Evolutionary conservation across 2,329 filamentous ascomycete species (phyloP), one percentile per base, ranked within the genome.

Genomic region (Ceratocystis alfenasii): DNA sequence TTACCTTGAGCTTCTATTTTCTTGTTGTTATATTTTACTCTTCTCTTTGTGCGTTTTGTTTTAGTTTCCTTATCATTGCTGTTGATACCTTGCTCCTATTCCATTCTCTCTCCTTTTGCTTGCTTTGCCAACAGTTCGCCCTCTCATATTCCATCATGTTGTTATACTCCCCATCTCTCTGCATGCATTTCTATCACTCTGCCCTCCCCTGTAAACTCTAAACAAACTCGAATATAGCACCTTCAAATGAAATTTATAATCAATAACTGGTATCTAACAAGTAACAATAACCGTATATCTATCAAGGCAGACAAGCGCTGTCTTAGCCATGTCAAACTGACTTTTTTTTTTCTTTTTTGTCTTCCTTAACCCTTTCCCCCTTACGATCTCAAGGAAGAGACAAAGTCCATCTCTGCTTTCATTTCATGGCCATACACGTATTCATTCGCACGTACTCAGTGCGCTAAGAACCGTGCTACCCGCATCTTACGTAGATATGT

Each of bases 401-500:
- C 36, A 15, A 41, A 41, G 36, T 41, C 36, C 28, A 57, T 57
- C 28, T 65, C 33, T 59, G n/a, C 48, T 36, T 20, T 44, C 33
- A 45, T 48, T 44, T 36, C 63, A 22, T 63, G 61, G 41, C 61
- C 61, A 48, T 46, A 61, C 28, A 59, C 44, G 6, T 46, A 44
- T 55, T 61, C 65, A 36, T 62, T 28, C 57, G 17, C 41, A 61
- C 59, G 44, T 48, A 63, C 62, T 61, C 33, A 67, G 59, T 64
- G 50, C 62, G 41, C 62, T 53, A 64, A 44, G n/a, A 66, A 66
- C 46, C 36, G 36, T 22, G 50, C 55, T 36, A 60, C 65, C 41
- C 62, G 61, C 48, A 63, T 59, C 61, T 60, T 50, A 6, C 61
- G 48, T 20, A 66, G 12, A 36, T 66, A 63, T 20, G 44, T 53